Conservation (phyloP, 1,139 yeast genomes). For the Candida sanyaensis region DNA sequence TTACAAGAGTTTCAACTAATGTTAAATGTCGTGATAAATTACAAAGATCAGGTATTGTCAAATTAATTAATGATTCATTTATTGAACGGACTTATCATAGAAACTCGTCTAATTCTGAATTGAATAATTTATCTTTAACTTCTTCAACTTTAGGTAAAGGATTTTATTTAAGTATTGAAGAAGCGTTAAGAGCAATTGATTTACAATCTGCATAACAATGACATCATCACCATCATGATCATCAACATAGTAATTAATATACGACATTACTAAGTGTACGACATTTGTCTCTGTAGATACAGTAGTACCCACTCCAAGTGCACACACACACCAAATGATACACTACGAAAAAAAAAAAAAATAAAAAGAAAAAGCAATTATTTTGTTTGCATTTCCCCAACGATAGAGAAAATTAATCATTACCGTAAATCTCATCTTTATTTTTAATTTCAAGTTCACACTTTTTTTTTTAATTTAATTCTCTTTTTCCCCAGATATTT, state of each 20-base stretch:
- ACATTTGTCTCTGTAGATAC: neutral
- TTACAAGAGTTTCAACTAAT: conserved; percentile 28
- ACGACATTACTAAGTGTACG: neutral
- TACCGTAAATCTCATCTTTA: too few relatives aligned
- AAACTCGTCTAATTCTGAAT: conserved; percentile 3
- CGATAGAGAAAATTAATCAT: too few relatives aligned
- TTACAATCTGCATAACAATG: conserved; percentile 4
- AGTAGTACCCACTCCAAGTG: too few relatives aligned
- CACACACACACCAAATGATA: too few relatives aligned
- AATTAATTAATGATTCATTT: conserved; percentile 21
- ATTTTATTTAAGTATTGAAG: conserved; percentile 34
- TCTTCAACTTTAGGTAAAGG: conserved; percentile 32
- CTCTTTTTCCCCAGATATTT: too few relatives aligned
- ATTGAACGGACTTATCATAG: neutral
- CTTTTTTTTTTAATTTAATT: too few relatives aligned
- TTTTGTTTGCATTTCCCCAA: too few relatives aligned
- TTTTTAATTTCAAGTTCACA: too few relatives aligned
- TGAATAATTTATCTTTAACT: conserved; percentile 3
- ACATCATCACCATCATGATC: too few relatives aligned
- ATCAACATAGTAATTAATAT: neutral
- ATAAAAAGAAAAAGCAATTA: too few relatives aligned
- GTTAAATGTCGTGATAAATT: conserved; percentile 22
- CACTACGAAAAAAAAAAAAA: too few relatives aligned
- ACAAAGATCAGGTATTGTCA: conserved; percentile 24
- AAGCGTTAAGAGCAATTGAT: conserved; percentile 24